phyloP scores from a whole-genome alignment of 768 basidiomycete species.

The Lactarius vividus region DNA sequence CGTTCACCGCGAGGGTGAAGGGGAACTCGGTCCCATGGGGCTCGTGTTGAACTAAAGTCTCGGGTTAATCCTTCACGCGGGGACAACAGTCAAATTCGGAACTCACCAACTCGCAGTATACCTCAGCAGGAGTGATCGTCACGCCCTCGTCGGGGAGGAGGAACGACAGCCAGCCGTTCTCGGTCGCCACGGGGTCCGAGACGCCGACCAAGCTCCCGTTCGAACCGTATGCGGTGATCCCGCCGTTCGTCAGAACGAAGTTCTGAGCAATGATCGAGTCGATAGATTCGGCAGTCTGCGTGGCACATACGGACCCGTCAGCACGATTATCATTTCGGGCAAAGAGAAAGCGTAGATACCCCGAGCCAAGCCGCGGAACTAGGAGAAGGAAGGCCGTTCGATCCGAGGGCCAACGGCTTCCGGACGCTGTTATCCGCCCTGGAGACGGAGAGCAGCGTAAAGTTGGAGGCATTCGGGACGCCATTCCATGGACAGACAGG shows the following conservation, averaged over 20 bases:
- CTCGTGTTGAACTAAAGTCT: conserved; percentile 8
- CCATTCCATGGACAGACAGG: conserved; percentile 6
- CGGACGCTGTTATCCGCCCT: neutral
- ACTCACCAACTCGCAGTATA: conserved; percentile 15
- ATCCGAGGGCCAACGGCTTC: neutral
- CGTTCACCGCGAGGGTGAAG: neutral
- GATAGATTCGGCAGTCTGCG: conserved; percentile 5
- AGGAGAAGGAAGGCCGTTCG: neutral
- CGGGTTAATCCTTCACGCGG: neutral
- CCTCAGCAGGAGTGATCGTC: neutral
- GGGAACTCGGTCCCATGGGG: conserved; percentile 6
- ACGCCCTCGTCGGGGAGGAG: neutral
- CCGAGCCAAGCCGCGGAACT: neutral
- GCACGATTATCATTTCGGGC: neutral
- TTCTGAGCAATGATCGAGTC: neutral
- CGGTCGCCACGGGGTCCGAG: neutral
- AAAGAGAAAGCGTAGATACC: neutral
- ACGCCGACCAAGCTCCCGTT: neutral
- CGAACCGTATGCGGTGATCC: conserved; percentile 3
- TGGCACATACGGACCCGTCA: neutral
- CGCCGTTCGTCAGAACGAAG: conserved; percentile 8
- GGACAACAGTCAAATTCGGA: no score
- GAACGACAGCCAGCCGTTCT: conserved; percentile 5
- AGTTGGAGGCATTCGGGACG: conserved; percentile 2
- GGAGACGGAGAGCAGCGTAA: conserved; percentile 8